phyloP scores from a whole-genome alignment of 2,329 filamentous ascomycete genomes.

The Aureobasidium leucospermi region DNA sequence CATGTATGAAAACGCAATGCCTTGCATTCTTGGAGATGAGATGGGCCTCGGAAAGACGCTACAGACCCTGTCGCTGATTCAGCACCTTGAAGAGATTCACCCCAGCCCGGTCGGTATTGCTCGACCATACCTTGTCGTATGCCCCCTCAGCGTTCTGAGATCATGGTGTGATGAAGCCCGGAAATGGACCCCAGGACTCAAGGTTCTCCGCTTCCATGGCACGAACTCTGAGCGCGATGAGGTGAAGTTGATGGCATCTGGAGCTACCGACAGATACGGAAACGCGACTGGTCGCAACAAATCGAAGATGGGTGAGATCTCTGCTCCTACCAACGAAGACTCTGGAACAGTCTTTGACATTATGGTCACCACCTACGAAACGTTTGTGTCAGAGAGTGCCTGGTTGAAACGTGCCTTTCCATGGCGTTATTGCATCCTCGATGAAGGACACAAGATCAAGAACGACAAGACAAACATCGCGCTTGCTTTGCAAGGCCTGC shows the following conservation, averaged over 20 bases:
- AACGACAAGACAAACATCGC: slow-evolving; percentile 41
- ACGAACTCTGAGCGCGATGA: slow-evolving; percentile 34
- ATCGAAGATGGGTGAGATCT: slow-evolving; percentile 18
- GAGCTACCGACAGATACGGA: slow-evolving; percentile 39
- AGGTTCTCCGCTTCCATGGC: slow-evolving; percentile 42
- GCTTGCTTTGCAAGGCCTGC: slow-evolving; percentile 34
- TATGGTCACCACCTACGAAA: slow-evolving; percentile 46
- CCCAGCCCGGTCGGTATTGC: slow-evolving; percentile 31
- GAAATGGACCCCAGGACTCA: slow-evolving; percentile 43
- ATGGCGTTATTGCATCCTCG: slow-evolving; percentile 47
- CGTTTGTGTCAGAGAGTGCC: slow-evolving; percentile 36
- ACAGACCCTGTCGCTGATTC: slow-evolving; percentile 44
- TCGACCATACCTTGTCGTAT: slow-evolving; percentile 41
- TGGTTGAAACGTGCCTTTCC: slow-evolving; percentile 46
- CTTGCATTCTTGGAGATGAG: slow-evolving; percentile 42
- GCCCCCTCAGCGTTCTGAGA: slow-evolving; percentile 44
- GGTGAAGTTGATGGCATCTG: slow-evolving; percentile 41
- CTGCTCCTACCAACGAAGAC: slow-evolving; percentile 21
- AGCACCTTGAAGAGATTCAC: slow-evolving; percentile 38
- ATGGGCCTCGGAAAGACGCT: slow-evolving; percentile 47
- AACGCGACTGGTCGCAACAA: slow-evolving; percentile 30
- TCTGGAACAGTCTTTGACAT: slow-evolving; percentile 31
- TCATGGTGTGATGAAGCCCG: slow-evolving; percentile 42
- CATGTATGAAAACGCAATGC: slow-evolving; percentile 38
- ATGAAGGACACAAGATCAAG: slow-evolving; percentile 49